A percentile compares a stretch with the other conserved stretches of the same genome.
These are phyloP conservation scores for Ceratocystis cubensis DNA, from an alignment of 2,329 filamentous ascomycete genomes.

Conservation along the genomic window DNA sequence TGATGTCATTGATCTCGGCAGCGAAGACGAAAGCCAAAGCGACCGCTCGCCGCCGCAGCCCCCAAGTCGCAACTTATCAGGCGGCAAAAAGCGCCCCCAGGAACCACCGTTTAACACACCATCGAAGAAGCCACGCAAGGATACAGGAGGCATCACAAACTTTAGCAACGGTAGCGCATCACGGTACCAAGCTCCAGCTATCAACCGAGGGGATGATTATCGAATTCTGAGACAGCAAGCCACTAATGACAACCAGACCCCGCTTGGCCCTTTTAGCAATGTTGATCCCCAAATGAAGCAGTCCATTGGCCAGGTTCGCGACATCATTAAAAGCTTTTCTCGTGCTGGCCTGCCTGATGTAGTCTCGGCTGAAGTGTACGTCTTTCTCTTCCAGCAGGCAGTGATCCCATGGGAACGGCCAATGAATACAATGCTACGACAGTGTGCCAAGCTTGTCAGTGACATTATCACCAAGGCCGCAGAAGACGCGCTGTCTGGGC, in stretches of 20 bases:
- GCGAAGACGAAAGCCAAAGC: conserved; percentile 30
- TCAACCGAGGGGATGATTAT: neutral
- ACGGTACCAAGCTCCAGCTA: neutral
- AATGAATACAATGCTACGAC: conserved; percentile 36
- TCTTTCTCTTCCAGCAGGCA: conserved; percentile 43
- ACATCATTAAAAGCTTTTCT: conserved; percentile 42
- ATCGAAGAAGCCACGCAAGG: conserved; percentile 28
- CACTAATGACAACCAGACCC: neutral
- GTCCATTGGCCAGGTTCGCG: conserved; percentile 40
- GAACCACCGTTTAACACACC: conserved; percentile 27
- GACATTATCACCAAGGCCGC: conserved; percentile 36
- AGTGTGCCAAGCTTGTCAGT: conserved; percentile 32
- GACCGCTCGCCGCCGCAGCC: conserved; percentile 23
- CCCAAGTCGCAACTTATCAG: conserved; percentile 17
- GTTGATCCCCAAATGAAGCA: conserved; percentile 28
- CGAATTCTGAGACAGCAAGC: neutral
- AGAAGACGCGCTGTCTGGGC: conserved; percentile 33
- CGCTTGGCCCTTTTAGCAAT: conserved; percentile 29
- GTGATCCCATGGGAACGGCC: conserved; percentile 47
- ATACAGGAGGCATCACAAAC: conserved; percentile 18
- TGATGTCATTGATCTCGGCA: conserved; percentile 30
- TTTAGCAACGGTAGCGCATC: neutral
- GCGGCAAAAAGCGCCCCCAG: conserved; percentile 13
- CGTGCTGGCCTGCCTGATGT: conserved; percentile 46
- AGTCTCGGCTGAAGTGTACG: conserved; percentile 47